Conservation (phyloP, 73 alveolate genomes). For the Paraurostyla sp. region DNA sequence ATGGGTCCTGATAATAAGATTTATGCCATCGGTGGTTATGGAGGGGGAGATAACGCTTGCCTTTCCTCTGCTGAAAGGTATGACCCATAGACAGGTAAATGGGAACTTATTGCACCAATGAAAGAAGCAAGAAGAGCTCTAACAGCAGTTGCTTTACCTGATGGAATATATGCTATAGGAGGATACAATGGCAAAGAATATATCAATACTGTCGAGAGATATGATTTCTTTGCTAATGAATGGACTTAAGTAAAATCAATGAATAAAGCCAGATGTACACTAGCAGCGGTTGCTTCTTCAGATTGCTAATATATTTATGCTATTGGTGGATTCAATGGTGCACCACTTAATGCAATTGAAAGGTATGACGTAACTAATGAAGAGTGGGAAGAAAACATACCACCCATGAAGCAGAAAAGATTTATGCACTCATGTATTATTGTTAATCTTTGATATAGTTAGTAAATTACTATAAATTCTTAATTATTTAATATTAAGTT, state of each 20-base stretch:
- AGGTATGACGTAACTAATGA: constrained; percentile 86
- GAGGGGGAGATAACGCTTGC: constrained; percentile 78
- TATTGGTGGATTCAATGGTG: constrained; percentile 92
- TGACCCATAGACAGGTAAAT: constrained; percentile 65
- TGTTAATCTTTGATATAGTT: constrained; percentile 38
- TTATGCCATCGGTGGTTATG: constrained; percentile 92
- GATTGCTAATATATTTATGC: constrained; percentile 91
- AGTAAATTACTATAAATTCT: too few relatives aligned
- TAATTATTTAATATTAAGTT: too few relatives aligned
- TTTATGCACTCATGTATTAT: constrained; percentile 83
- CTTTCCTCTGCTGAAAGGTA: constrained; percentile 82
- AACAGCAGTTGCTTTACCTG: constrained; percentile 90
- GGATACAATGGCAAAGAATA: constrained; percentile 93
- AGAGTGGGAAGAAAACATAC: constrained; percentile 81
- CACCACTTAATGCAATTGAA: constrained; percentile 87
- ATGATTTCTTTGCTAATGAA: constrained; percentile 62
- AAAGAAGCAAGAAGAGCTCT: constrained; percentile 92
- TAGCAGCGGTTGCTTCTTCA: constrained; percentile 81
- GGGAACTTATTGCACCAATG: constrained; percentile 87
- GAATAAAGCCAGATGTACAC: constrained; percentile 90
- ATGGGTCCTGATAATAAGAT: constrained; percentile 82
- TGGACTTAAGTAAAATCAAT: constrained; percentile 87
- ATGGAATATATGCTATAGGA: constrained; percentile 95
- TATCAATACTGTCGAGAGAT: constrained; percentile 82
- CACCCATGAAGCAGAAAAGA: constrained; percentile 77